Conservation (phyloP, 2,329 filamentous ascomycete genomes). For the Decorospora gaudefroyi region DNA sequence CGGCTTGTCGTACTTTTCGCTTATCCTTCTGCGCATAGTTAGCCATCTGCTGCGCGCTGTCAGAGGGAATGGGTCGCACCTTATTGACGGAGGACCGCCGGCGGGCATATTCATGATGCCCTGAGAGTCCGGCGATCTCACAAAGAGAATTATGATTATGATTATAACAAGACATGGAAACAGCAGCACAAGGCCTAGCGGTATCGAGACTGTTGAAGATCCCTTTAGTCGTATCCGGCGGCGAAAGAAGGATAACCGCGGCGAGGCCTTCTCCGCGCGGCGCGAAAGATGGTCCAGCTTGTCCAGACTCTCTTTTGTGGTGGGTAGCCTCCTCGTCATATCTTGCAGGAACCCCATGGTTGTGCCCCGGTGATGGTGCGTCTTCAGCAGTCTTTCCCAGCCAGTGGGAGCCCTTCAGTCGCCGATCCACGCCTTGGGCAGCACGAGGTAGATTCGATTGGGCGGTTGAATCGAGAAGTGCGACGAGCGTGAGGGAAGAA, state of each 20-base stretch:
- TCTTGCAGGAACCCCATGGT: constrained; percentile 34
- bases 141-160: constrained; percentile 85
- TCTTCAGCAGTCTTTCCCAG: constrained; percentile 13
- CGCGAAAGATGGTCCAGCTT: constrained; percentile 52
- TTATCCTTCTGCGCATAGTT: constrained; percentile 74
- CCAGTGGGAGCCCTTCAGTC: constrained; percentile 22
- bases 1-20: constrained; percentile 94
- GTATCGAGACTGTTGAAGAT: constrained; percentile 90
- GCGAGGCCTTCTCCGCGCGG: constrained; percentile 50
- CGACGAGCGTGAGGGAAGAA: constrained; percentile 7
- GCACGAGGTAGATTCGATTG: constrained; percentile 2
- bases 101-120: constrained; percentile 85
- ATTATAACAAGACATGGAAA: constrained; percentile 92
- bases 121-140: constrained; percentile 81
- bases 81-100: constrained; percentile 84
- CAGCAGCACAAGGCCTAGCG: constrained; percentile 86
- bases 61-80: constrained; percentile 61
- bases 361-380: constrained; percentile 11
- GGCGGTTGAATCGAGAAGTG: not conserved
- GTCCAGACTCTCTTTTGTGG: constrained; percentile 49
- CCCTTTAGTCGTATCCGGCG: constrained; percentile 85
- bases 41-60: constrained; percentile 9
- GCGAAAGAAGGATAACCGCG: constrained; percentile 77
- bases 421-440: constrained; percentile 18
- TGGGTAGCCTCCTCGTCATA: constrained; percentile 53